These are phyloP conservation scores for Tricholoma furcatifolium DNA, from an alignment of 768 basidiomycete species.

Conservation along the genomic window DNA sequence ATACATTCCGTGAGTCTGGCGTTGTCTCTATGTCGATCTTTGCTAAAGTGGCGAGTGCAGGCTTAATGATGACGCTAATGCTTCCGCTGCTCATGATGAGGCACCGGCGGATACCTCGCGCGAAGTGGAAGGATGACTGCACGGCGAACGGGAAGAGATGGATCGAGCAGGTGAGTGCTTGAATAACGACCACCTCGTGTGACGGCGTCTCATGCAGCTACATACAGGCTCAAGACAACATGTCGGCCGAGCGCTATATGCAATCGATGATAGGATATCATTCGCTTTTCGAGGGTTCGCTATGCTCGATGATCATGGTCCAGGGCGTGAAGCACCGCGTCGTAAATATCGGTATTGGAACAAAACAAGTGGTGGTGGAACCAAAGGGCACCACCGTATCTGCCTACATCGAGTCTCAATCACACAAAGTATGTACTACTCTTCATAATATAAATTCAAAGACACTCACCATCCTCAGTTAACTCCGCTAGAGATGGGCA, in stretches of 20 bases:
- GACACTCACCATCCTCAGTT: conserved; percentile 16
- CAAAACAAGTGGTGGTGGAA: conserved; percentile 65
- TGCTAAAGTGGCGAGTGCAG: conserved; percentile 31
- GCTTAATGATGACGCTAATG: conserved; percentile 70
- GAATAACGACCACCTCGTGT: background rate
- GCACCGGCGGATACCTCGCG: conserved; percentile 73
- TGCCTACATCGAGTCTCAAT: conserved; percentile 69
- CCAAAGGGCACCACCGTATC: conserved; percentile 57
- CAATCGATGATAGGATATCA: conserved; percentile 83
- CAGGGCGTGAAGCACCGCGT: conserved; percentile 76
- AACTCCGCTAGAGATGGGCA: conserved; percentile 46
- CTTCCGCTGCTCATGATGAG: conserved; percentile 85
- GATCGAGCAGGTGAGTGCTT: conserved; percentile 66
- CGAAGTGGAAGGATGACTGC: conserved; percentile 68
- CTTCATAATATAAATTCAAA: background rate
- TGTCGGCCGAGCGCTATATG: conserved; percentile 62
- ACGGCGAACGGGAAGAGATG: conserved; percentile 71
- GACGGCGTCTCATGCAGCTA: conserved; percentile 8
- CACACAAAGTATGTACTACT: conserved; percentile 61
- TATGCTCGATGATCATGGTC: conserved; percentile 85
- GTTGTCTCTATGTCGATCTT: background rate
- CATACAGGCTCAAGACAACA: conserved; percentile 51
- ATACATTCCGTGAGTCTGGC: conserved; percentile 61
- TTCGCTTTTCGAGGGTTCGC: conserved; percentile 61
- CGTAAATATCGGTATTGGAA: conserved; percentile 78